These are phyloP conservation scores for Hortiboletus flavorubellus DNA, from an alignment of 768 basidiomycete species.

Conservation along the genomic window DNA sequence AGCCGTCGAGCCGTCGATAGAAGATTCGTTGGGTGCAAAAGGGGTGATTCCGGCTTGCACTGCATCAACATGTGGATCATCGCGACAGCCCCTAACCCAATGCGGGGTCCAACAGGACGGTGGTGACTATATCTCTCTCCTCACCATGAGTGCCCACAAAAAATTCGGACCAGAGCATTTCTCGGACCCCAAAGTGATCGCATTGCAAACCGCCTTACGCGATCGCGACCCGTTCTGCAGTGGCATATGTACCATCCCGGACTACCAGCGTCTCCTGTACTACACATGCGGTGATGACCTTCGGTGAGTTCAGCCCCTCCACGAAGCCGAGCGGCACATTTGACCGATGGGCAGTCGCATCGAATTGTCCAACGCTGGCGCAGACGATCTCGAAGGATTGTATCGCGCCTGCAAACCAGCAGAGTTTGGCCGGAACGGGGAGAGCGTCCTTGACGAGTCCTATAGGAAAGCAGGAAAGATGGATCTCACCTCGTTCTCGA, in stretches of 20 bases:
- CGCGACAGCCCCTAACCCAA: neutral
- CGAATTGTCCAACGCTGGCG: neutral
- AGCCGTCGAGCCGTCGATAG: too few species aligned
- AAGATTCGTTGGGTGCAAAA: too few species aligned
- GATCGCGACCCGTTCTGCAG: conserved; percentile 1
- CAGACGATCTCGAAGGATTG: neutral
- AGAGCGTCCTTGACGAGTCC: conserved; percentile 1
- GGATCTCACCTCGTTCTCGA: conserved; percentile 35
- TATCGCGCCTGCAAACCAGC: conserved; percentile 9
- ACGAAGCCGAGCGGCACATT: neutral
- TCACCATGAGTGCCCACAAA: neutral
- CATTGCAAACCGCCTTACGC: neutral
- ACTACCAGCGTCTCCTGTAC: conserved; percentile 1
- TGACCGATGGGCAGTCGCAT: neutral
- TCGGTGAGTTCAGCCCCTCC: neutral
- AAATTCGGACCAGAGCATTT: neutral
- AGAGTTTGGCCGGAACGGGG: conserved; percentile 1
- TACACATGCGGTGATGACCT: neutral
- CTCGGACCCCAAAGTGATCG: neutral
- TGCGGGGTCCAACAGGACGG: neutral
- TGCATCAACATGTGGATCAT: too few species aligned
- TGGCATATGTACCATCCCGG: neutral
- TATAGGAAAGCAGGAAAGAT: conserved; percentile 47
- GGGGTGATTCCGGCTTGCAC: too few species aligned
- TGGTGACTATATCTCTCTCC: neutral